phyloP scores from a whole-genome alignment of 768 basidiomycete genomes.

The Kwoniella botswanensis region DNA sequence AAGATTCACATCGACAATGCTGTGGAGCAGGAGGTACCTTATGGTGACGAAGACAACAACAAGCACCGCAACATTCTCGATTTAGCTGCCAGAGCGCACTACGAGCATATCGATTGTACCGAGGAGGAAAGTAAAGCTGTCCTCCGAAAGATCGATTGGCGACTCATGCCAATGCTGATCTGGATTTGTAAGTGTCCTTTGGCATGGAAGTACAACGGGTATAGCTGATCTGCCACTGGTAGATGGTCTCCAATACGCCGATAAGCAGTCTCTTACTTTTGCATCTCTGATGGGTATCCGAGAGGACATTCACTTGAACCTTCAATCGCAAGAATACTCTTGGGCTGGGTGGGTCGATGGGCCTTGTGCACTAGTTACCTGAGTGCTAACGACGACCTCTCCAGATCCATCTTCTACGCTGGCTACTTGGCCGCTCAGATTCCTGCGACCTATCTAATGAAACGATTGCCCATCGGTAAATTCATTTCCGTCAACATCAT shows the following conservation, averaged over 20 bases:
- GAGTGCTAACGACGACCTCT: too few species aligned
- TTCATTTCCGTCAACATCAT: conserved; percentile 27
- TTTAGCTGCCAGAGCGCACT: conserved; percentile 16
- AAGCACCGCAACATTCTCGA: conserved; percentile 16
- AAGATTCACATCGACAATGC: conserved; percentile 1
- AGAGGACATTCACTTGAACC: conserved; percentile 15
- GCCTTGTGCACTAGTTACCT: too few species aligned
- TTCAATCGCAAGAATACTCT: conserved; percentile 4
- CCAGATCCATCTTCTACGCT: conserved; percentile 19
- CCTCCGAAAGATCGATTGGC: conserved; percentile 29
- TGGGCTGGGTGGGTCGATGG: not conserved
- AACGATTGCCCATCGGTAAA: conserved; percentile 31
- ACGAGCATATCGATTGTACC: conserved; percentile 9
- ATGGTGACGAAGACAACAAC: conserved; percentile 8
- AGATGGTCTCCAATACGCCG: conserved; percentile 21
- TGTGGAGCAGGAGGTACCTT: not conserved
- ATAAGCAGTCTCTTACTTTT: conserved; percentile 34
- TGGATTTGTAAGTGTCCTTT: conserved; percentile 6
- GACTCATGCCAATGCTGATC: conserved; percentile 32
- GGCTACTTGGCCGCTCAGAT: conserved; percentile 31
- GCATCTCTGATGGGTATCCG: conserved; percentile 31
- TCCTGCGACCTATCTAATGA: conserved; percentile 30
- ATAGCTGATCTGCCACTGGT: not conserved
- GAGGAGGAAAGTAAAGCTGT: conserved; percentile 8
- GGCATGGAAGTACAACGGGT: not conserved